These are phyloP conservation scores for Beauveria pseudobassiana DNA, from an alignment of 2,329 filamentous ascomycete species.

Conservation along the genomic window DNA sequence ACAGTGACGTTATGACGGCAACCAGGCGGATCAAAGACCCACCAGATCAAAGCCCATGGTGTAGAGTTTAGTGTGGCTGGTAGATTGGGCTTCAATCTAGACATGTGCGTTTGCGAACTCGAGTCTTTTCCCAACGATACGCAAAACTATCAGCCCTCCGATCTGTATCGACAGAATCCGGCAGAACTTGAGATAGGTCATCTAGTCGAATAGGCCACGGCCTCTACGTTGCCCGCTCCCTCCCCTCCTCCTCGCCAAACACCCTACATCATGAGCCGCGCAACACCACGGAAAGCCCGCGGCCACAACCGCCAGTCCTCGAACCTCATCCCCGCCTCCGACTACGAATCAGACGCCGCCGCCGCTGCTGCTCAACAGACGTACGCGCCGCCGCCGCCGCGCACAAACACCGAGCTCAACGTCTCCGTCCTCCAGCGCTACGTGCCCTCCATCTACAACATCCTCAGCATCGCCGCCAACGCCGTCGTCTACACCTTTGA, in stretches of 20 bases:
- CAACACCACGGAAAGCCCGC: slow-evolving; percentile 31
- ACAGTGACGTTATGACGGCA: slow-evolving; percentile 10
- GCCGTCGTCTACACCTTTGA: slow-evolving; percentile 80
- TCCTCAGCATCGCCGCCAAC: slow-evolving; percentile 76
- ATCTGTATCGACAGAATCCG: no score
- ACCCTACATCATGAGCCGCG: slow-evolving; percentile 32
- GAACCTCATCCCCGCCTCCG: slow-evolving; percentile 37
- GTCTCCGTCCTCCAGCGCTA: slow-evolving; percentile 76
- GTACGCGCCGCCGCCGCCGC: slow-evolving; percentile 42
- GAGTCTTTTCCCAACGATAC: not conserved
- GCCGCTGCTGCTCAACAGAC: slow-evolving; percentile 25
- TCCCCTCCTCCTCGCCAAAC: not conserved
- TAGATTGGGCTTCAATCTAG: not conserved
- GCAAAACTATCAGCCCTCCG: not conserved
- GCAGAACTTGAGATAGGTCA: not conserved
- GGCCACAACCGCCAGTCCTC: slow-evolving; percentile 35
- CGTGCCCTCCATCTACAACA: slow-evolving; percentile 62
- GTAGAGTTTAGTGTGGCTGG: not conserved
- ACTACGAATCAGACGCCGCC: slow-evolving; percentile 61
- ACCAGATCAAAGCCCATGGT: not conserved
- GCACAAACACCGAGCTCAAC: slow-evolving; percentile 82
- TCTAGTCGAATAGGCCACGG: not conserved
- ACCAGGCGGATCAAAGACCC: not conserved
- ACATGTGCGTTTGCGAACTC: not conserved
- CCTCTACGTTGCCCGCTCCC: not conserved